Base-by-base conservation (phyloP, 495 filamentous ascomycete species). In the Xylaria castorea region DNA sequence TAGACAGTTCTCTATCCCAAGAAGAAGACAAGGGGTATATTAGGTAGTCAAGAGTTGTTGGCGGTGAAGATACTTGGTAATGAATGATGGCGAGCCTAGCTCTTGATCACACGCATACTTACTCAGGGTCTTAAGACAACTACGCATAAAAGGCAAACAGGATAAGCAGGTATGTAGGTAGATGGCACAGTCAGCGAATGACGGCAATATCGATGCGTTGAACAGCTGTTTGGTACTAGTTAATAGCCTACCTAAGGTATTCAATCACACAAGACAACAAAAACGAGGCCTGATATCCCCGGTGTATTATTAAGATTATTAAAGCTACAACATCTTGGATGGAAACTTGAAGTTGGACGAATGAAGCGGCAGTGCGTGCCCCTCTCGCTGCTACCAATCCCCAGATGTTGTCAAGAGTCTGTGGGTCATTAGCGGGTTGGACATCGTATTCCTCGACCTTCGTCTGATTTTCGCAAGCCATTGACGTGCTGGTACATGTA, bases 391-490 rank as follows among this genome's bases (percentile, higher is more conserved):
- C 20, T 30, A 64, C n/a, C 60, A 22, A 65, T 48, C 30, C 62
- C 62, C 34, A 9, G 62, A 44, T 48, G 62, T 63, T 63, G 34
- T 42, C 38, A 42, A 25, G 5, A 34, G 38, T 14, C 36, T 44
- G 63, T 66, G 63, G 63, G 63, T 40, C 63, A 50, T 34, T 48
- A 48, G 42, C 50, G 42, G 63, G 63, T 32, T 48, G 42, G 36
- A 34, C 63, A 32, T 66, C 63, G 63, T 66, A 50, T 66, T 66
- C 38, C 61, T 63, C 61, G 38, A 42, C 36, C 60, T 42, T 42
- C 60, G 38, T 42, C 38, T 14, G 11, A 42, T 12, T 12, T 42
- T 42, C 3, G 38, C 27, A 34, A 40, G 58, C 32, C 53, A 58
- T 25, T 7, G 22, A 51, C 50, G 5, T 34, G 30, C 9, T 32